Percentiles rank a stretch among this genome's conserved stretches.
Conservation (phyloP, 2,329 filamentous ascomycete species). For the Bipolaris zeicola region DNA sequence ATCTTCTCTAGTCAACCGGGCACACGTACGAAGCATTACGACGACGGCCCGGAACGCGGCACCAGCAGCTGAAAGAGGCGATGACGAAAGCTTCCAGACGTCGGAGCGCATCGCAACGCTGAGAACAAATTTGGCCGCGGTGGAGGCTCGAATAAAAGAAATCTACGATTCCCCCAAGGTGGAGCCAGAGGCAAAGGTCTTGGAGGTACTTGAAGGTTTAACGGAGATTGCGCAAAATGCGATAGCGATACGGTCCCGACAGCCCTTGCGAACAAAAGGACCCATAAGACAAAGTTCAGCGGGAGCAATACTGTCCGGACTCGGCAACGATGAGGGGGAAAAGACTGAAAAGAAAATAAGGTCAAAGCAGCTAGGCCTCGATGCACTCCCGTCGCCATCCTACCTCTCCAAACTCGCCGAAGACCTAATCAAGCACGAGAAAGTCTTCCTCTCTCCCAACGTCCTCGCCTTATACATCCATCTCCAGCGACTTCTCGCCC, state of each 20-base stretch:
- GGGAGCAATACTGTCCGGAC: conserved; percentile 40
- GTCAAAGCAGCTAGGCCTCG: conserved; percentile 20
- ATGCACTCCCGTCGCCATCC: conserved; percentile 36
- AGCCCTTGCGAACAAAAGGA: conserved; percentile 28
- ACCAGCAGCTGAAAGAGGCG: conserved; percentile 18
- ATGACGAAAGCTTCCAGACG: conserved; percentile 18
- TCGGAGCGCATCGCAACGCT: conserved; percentile 30
- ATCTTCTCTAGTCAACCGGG: conserved; percentile 22
- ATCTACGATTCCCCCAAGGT: conserved; percentile 37
- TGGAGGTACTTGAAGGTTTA: conserved; percentile 31
- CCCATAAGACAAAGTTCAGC: conserved; percentile 41
- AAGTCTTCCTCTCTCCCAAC: conserved; percentile 77
- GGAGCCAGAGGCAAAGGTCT: conserved; percentile 30
- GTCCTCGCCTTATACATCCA: conserved; percentile 76
- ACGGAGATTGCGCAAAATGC: conserved; percentile 32
- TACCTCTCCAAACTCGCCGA: conserved; percentile 65
- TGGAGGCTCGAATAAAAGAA: conserved; percentile 34
- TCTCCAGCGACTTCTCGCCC: conserved; percentile 74
- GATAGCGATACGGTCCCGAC: conserved; percentile 37
- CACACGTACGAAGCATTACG: conserved; percentile 27
- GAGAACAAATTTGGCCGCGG: conserved; percentile 29
- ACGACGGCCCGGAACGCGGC: conserved; percentile 22
- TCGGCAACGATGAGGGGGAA: conserved; percentile 29
- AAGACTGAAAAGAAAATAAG: conserved; percentile 11
- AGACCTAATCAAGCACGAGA: conserved; percentile 71